Percentiles rank a stretch among this genome's conserved stretches.
Conservation (phyloP, 78 protist species). For the Dictyostelium capitatum region DNA sequence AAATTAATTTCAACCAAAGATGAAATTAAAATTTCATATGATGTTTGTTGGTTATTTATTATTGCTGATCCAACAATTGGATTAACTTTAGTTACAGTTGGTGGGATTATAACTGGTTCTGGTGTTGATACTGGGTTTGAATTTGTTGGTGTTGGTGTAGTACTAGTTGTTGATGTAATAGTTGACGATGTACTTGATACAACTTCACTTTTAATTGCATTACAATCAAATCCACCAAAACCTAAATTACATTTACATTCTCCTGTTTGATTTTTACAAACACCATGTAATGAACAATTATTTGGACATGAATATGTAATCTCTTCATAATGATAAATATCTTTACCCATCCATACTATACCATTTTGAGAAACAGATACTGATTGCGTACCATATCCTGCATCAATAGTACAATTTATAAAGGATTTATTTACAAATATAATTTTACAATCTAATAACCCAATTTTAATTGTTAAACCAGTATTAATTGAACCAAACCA, state of each 20-base stretch:
- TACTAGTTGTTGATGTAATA: background rate
- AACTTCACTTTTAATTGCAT: background rate
- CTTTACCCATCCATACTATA: background rate
- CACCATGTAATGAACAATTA: slow-evolving; percentile 1
- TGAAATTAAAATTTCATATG: slow-evolving; percentile 5
- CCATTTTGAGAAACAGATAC: background rate
- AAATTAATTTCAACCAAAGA: background rate
- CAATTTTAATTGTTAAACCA: background rate
- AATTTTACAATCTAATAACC: background rate
- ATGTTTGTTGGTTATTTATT: slow-evolving; percentile 10
- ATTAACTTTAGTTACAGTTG: background rate
- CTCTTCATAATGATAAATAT: background rate
- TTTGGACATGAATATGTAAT: background rate
- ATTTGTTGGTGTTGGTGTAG: background rate
- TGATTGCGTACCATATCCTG: background rate
- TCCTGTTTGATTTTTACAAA: background rate
- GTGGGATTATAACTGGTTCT: background rate
- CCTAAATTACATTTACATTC: background rate
- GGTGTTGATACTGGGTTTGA: background rate
- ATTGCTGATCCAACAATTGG: background rate
- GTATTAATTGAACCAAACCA: background rate
- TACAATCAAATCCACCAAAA: slow-evolving; percentile 25
- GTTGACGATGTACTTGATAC: background rate
- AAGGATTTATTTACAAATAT: background rate
- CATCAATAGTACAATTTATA: background rate